Evolutionary conservation across 106 monocot species (phyloP), one percentile per base, ranked within the genome.

Genomic region (Xerophyta viscosa): DNA sequence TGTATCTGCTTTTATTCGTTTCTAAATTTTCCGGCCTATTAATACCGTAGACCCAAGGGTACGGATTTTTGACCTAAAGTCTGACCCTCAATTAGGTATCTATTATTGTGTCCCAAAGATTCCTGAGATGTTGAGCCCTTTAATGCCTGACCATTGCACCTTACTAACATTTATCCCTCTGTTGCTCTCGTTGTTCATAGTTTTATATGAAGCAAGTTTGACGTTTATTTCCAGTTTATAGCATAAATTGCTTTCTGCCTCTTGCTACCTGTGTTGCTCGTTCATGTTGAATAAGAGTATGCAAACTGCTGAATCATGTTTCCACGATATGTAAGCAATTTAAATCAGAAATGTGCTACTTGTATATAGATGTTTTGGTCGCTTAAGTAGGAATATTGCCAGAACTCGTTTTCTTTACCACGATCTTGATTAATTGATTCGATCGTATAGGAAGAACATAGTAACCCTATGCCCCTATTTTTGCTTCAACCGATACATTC

Each of bases 281-380:
- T 59, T 98, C 96, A 64, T 98, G 96, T 54, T 76, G 73, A 49
- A 98, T 79, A 43, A 73, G 81, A 49, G 85, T 85, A 24, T 98
- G 57, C 65, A n/a, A 98, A 60, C 48, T 85, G 85, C 41, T 65
- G 58, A 13, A 98, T 79, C 96, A n/a, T 90, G 76, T 66, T 61
- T 30, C 29, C 60, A 17, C 22, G 3, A 24, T 10, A 58, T 22
- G 39, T n/a, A n/a, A n/a, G n/a, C n/a, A 4, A 39, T 12, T 10
- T 36, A 39, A 12, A 39, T 39, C 39, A 39, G 39, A 39, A 39
- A 39, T n/a, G n/a, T n/a, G n/a, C n/a, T n/a, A n/a, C n/a, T n/a
- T n/a, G n/a, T n/a, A n/a, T n/a, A n/a, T n/a, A n/a, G n/a, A n/a
- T n/a, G n/a, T n/a, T n/a, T n/a, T n/a, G n/a, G n/a, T n/a, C n/a